A percentile compares a stretch with the other conserved stretches of the same genome.
These are phyloP conservation scores for Aspergillus coremiiformis DNA, from an alignment of 495 filamentous ascomycete species.

Conservation along the genomic window DNA sequence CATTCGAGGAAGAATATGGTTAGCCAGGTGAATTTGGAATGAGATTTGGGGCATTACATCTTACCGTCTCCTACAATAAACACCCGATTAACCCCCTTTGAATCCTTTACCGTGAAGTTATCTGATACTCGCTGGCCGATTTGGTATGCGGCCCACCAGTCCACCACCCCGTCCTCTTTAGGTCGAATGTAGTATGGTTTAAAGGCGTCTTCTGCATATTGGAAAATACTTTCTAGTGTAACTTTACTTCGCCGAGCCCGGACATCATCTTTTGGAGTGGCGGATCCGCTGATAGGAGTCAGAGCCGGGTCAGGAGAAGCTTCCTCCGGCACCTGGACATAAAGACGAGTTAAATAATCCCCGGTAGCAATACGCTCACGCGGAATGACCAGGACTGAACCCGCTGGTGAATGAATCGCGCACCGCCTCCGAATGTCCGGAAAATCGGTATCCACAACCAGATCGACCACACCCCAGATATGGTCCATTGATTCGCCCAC, in stretches of 20 bases:
- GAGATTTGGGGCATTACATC: not conserved
- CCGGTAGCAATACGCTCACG: constrained; percentile 48
- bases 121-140: constrained; percentile 69
- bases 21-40: not conserved
- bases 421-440: constrained; percentile 62
- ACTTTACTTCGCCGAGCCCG: constrained; percentile 31
- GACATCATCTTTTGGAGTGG: constrained; percentile 19
- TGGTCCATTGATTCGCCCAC: constrained; percentile 57
- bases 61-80: constrained; percentile 62
- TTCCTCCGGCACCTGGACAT: constrained; percentile 47
- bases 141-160: constrained; percentile 61
- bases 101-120: constrained; percentile 54
- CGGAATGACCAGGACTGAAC: constrained; percentile 65
- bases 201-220: constrained; percentile 36
- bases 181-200: constrained; percentile 41
- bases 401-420: constrained; percentile 59
- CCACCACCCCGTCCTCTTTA: constrained; percentile 32
- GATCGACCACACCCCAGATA: constrained; percentile 60
- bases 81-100: constrained; percentile 40
- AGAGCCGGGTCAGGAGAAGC: constrained; percentile 17
- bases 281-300: constrained; percentile 10
- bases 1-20: not conserved
- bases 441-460: constrained; percentile 61
- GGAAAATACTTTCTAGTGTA: constrained; percentile 35
- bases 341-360: constrained; percentile 59